Base-by-base conservation (phyloP, 192 early-diverging fungal genomes). In the Phlyctochytrium arcticum region DNA sequence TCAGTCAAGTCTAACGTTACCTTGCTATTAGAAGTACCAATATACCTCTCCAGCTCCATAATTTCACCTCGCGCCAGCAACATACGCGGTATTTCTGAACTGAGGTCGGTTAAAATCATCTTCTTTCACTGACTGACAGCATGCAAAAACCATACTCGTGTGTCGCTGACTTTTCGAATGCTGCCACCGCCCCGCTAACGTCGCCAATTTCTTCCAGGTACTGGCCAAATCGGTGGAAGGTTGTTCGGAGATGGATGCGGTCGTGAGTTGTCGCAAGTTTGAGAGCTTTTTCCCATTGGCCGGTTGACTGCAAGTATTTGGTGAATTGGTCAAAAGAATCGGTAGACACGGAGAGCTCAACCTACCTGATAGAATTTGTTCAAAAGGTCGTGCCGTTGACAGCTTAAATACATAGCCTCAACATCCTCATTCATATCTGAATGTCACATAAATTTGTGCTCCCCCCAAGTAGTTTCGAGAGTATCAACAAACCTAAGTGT, bases 121-220 rank as follows among this genome's bases (percentile, higher is more conserved):
- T 36, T 3, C 6, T 53, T 8, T 4, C 15, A 15, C 50, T 2
- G 21, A 12, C 5, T 4, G 29, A 15, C 50, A 53, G 17, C 23
- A 17, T 21, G 29, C 0, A 0, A 5, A 3, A 15, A 12, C 17
- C 50, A 29, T 29, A 53, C 50, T 27, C 29, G 17, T 53, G 19
- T 8, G 50, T 30, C 3, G 4, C 19, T 26, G 50, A 68, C 42
- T 81, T 84, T 55, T 84, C 82, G 67, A 65, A 84, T 5, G 82
- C 82, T 5, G 79, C 77, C 42, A 80, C 64, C 0, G 82, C 79
- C 5, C 76, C 82, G 48, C 51, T 68, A n/a, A 42, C 44, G 49
- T 84, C 82, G 4, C 75, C 79, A 27, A 67, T 65, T 47, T 80
- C 74, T 37, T 74, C 59, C 24, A 82, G 49, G 48, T 76, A 73